These are phyloP conservation scores for Plasmodium relictum DNA, from an alignment of 169 alveolate species.

Conservation along the genomic window DNA sequence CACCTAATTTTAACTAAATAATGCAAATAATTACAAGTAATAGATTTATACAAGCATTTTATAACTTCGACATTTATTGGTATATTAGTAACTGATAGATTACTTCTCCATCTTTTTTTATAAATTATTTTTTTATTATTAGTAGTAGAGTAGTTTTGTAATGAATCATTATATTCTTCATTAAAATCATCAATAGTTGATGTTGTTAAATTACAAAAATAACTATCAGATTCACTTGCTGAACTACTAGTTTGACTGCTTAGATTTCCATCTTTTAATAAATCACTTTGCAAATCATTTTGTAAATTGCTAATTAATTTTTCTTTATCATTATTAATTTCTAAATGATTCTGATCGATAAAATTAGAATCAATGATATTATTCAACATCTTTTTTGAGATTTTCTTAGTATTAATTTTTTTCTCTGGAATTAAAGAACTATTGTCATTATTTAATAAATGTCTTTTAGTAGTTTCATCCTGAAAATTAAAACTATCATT, in stretches of 20 bases:
- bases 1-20: constrained; percentile 72
- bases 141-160: constrained; percentile 17
- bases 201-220: constrained; percentile 24
- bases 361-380: not conserved
- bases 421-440: not conserved
- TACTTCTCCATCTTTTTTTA: constrained; percentile 24
- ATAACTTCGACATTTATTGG: constrained; percentile 71
- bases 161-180: constrained; percentile 32
- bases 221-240: constrained; percentile 11
- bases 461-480: not conserved
- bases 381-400: not conserved
- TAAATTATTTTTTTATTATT: constrained; percentile 20
- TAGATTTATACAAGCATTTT: constrained; percentile 46
- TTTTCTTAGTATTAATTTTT: not conserved
- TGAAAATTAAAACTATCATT: not conserved
- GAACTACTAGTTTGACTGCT: constrained; percentile 32
- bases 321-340: not conserved
- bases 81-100: constrained; percentile 45
- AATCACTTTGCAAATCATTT: constrained; percentile 12
- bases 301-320: not conserved
- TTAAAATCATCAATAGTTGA: constrained; percentile 53
- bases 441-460: not conserved
- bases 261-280: constrained; percentile 10
- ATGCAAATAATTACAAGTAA: constrained; percentile 29
- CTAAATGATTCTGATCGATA: not conserved